Evolutionary conservation across 2,329 filamentous ascomycete species (phyloP).

Genomic region (Colletotrichum sp.): DNA sequence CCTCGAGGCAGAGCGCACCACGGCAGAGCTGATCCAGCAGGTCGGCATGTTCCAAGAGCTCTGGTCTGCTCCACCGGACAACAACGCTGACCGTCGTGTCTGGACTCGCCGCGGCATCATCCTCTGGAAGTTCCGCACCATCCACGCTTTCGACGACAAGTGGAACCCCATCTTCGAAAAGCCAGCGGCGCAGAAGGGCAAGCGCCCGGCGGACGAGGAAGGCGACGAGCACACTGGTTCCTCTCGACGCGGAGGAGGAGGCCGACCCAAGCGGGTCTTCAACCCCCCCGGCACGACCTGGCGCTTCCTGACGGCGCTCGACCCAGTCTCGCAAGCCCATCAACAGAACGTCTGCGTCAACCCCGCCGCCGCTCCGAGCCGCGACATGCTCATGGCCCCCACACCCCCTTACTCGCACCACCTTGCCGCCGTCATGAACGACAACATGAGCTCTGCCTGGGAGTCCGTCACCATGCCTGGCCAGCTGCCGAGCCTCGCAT

Average conservation of each 20-base stretch:
- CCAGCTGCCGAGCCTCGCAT: constrained; percentile 37
- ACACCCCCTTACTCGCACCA: constrained; percentile 51
- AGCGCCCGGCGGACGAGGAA: constrained; percentile 15
- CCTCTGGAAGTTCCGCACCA: constrained; percentile 67
- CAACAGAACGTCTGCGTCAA: constrained; percentile 48
- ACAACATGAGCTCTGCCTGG: constrained; percentile 59
- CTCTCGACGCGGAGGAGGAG: constrained; percentile 7
- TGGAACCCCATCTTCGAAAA: constrained; percentile 46
- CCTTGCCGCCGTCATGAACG: constrained; percentile 60
- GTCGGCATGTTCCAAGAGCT: constrained; percentile 73
- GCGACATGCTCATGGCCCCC: constrained; percentile 59
- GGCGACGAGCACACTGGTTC: constrained; percentile 32
- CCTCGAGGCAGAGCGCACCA: constrained; percentile 28
- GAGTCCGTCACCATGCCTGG: constrained; percentile 38
- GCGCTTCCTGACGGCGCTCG: constrained; percentile 66
- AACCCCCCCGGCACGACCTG: constrained; percentile 62
- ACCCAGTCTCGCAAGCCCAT: constrained; percentile 64
- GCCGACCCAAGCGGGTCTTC: constrained; percentile 36
- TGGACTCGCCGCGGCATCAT: constrained; percentile 66
- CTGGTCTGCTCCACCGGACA: constrained; percentile 58
- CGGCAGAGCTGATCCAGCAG: constrained; percentile 58
- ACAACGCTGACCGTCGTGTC: constrained; percentile 29
- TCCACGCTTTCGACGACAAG: constrained; percentile 51
- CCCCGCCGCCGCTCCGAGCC: constrained; percentile 22
- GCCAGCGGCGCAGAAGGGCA: constrained; percentile 20